Evolutionary conservation across 495 filamentous ascomycete genomes (phyloP).

Genomic region (Penicillium fimorum): DNA sequence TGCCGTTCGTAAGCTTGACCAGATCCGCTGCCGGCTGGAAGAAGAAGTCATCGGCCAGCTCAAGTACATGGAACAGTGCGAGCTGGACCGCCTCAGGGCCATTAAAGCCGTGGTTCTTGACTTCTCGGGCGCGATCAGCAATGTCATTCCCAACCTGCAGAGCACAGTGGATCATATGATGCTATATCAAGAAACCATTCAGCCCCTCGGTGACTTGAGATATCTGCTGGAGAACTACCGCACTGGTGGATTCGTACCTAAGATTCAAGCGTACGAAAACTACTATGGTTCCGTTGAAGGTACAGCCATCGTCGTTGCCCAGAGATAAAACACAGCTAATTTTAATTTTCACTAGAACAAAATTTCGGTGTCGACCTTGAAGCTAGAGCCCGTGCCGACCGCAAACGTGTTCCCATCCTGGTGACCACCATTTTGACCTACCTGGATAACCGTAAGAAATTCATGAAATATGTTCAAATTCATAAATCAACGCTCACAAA

Average conservation of each 20-base stretch:
- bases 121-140: slow-evolving; percentile 96
- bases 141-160: slow-evolving; percentile 94
- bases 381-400: slow-evolving; percentile 84
- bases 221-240: slow-evolving; percentile 98
- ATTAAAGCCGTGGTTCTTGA: slow-evolving; percentile 97
- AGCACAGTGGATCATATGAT: slow-evolving; percentile 97
- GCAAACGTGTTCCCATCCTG: slow-evolving; percentile 91
- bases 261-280: slow-evolving; percentile 93
- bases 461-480: neutral
- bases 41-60: slow-evolving; percentile 91
- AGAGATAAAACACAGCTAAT: slow-evolving; percentile 20
- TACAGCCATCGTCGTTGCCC: slow-evolving; percentile 23
- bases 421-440: slow-evolving; percentile 92
- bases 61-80: slow-evolving; percentile 96
- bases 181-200: slow-evolving; percentile 97
- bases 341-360: slow-evolving; percentile 59
- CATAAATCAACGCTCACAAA: slow-evolving; percentile 7
- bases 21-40: slow-evolving; percentile 87
- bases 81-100: slow-evolving; percentile 91
- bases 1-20: slow-evolving; percentile 78
- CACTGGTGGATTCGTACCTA: slow-evolving; percentile 87
- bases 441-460: slow-evolving; percentile 73
- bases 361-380: slow-evolving; percentile 97
- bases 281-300: slow-evolving; percentile 97
- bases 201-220: slow-evolving; percentile 84